These are phyloP conservation scores for Monosporascus sp. DNA, from an alignment of 2,329 filamentous ascomycete genomes.

Conservation along the genomic window DNA sequence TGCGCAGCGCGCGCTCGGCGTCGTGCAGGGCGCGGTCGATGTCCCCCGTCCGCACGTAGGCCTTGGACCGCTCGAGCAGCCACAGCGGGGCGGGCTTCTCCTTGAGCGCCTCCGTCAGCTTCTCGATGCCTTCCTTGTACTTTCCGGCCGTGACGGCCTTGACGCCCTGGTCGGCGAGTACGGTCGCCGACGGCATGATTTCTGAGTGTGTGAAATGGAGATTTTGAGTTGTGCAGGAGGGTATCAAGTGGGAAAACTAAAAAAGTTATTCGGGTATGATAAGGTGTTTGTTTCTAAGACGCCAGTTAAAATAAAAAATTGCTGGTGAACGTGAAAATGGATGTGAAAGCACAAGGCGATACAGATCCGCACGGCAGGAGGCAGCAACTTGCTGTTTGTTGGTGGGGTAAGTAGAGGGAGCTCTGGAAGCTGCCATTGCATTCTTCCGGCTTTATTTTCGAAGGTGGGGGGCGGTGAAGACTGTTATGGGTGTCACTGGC, in stretches of 20 bases:
- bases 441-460: neutral
- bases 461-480: neutral
- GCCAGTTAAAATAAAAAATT: neutral
- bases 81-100: slow-evolving; percentile 66
- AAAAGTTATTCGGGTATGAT: neutral
- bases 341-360: neutral
- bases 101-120: slow-evolving; percentile 63
- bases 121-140: slow-evolving; percentile 61
- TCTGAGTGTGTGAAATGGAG: neutral
- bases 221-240: neutral
- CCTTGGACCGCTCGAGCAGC: slow-evolving; percentile 76
- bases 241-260: too few species aligned
- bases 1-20: slow-evolving; percentile 59
- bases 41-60: slow-evolving; percentile 60
- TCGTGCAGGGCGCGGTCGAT: slow-evolving; percentile 62
- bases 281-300: neutral
- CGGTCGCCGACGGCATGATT: slow-evolving; percentile 44
- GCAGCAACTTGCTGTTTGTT: neutral
- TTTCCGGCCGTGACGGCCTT: slow-evolving; percentile 57
- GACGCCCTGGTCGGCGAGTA: slow-evolving; percentile 55
- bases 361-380: neutral
- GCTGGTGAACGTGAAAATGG: neutral
- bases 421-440: neutral
- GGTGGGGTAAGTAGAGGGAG: neutral
- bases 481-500: too few species aligned